Evolutionary conservation across 441 rosid species (phyloP).

Genomic region (Macaranga tanarius): DNA sequence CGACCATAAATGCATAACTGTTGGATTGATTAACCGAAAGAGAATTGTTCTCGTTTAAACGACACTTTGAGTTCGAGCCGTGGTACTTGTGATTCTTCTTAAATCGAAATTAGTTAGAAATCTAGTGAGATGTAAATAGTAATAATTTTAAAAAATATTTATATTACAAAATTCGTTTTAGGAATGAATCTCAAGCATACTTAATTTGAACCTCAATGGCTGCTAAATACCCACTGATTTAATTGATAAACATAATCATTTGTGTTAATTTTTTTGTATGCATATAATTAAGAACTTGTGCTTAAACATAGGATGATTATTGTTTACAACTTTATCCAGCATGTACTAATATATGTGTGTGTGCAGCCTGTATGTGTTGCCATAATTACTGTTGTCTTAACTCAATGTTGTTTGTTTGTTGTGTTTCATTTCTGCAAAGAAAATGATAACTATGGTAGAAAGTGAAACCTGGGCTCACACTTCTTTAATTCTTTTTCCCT

Average conservation of each 20-base stretch:
- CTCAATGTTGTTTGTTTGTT: slow-evolving; percentile 1
- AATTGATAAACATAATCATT: slow-evolving; percentile 10
- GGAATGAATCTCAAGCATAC: too few relatives aligned
- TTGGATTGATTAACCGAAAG: too few relatives aligned
- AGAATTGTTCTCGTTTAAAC: too few relatives aligned
- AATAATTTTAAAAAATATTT: too few relatives aligned
- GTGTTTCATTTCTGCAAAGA: not conserved
- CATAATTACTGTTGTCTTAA: slow-evolving; percentile 23
- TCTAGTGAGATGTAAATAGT: too few relatives aligned
- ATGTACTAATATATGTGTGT: not conserved
- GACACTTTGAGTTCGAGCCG: too few relatives aligned
- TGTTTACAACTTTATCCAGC: slow-evolving; percentile 17
- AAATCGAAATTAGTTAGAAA: too few relatives aligned
- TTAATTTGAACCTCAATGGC: not conserved
- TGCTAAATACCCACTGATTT: not conserved
- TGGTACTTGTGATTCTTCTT: too few relatives aligned
- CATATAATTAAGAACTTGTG: not conserved
- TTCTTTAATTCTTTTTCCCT: too few relatives aligned
- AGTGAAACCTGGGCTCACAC: not conserved
- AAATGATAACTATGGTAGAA: not conserved
- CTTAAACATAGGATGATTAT: not conserved
- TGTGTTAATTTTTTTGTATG: not conserved
- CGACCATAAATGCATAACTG: too few relatives aligned
- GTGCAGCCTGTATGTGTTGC: slow-evolving; percentile 6
- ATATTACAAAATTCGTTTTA: too few relatives aligned